Percentiles rank a stretch among this genome's conserved stretches.
Evolutionary conservation across 805 yeast genomes (phyloP).

Genomic region (Nakazawaea molendinolei): DNA sequence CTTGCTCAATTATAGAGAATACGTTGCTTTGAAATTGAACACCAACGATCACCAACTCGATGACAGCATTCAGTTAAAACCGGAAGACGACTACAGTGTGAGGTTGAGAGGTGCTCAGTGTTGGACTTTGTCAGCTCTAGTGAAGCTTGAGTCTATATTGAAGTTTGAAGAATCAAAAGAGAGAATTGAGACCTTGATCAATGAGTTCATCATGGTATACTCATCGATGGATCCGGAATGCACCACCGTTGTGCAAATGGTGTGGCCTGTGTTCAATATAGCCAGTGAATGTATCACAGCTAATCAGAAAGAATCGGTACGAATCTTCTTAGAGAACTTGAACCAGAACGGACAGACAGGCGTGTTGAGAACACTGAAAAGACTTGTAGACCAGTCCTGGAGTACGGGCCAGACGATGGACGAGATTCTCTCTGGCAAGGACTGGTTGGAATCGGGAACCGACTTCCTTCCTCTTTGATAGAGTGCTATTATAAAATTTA

Average conservation of each 20-base stretch:
- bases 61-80: conserved; percentile 11
- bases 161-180: conserved; percentile 17
- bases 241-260: conserved; percentile 53
- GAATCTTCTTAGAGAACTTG: conserved; percentile 31
- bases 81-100: conserved; percentile 27
- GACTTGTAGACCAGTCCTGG: conserved; percentile 42
- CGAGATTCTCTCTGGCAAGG: conserved; percentile 32
- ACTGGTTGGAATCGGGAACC: conserved; percentile 44
- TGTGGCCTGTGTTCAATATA: conserved; percentile 52
- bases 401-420: conserved; percentile 34
- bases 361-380: conserved; percentile 36
- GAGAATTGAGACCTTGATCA: conserved; percentile 25
- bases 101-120: conserved; percentile 49
- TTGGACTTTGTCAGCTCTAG: conserved; percentile 39
- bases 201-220: conserved; percentile 43
- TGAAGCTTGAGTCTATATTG: conserved; percentile 23
- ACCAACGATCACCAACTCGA: neutral
- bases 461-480: conserved; percentile 45
- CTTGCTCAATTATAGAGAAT: conserved; percentile 40
- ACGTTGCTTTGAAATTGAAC: conserved; percentile 26
- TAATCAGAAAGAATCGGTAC: conserved; percentile 25
- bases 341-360: conserved; percentile 49
- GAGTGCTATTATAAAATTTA: conserved; percentile 14
- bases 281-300: conserved; percentile 35
- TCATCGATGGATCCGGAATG: conserved; percentile 36